Base-by-base conservation (phyloP, 23 red algal genomes). In the Agarophyton chilense region DNA sequence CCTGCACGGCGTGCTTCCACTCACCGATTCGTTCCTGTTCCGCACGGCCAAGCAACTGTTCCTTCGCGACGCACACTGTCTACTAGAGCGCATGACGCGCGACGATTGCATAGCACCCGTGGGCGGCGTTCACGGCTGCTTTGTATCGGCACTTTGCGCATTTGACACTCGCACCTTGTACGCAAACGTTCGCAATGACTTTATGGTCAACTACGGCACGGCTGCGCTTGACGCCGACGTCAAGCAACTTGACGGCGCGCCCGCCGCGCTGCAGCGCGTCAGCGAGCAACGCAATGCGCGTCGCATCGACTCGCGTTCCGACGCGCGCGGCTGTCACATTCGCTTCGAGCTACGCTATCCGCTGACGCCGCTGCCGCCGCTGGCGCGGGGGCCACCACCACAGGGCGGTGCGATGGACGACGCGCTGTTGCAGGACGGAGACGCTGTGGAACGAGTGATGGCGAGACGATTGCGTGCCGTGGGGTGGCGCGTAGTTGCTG, bases 151-250 rank as follows among this genome's bases (percentile, higher is more conserved):
- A 9, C 47, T 95, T 12, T 18, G 35, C 11, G 86, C 84, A 11
- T 95, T 95, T 57, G 8, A 44, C 36, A 22, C 25, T 9, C 75
- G 84, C 17, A 52, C 64, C 22, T 52, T 88, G 43, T 95, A 88
- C 72, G 92, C 75, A 21, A 95, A 95, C 66, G 35, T 89, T 33
- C 52, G 64, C 32, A 88, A 95, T 36, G 92, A 95, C 72, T 87
- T 87, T 42, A 95, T 95, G 92, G 92, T 95, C 10, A 65, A 86
- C 60, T 95, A 82, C 68, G 92, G 92, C 51, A 95, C 92, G 21
- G 92, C 83, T 16, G 79, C 78, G 42, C 78, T 95, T 31, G 82
- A 95, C 32, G 73, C 41, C 7, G 34, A 29, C 5, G 64, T 82
- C 35, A 53, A 82, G 41, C 36, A 53, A 13, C 14, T 81, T 1